Base-by-base conservation (phyloP, 1,284 basidiomycete genomes). In the Mycena citricolor region DNA sequence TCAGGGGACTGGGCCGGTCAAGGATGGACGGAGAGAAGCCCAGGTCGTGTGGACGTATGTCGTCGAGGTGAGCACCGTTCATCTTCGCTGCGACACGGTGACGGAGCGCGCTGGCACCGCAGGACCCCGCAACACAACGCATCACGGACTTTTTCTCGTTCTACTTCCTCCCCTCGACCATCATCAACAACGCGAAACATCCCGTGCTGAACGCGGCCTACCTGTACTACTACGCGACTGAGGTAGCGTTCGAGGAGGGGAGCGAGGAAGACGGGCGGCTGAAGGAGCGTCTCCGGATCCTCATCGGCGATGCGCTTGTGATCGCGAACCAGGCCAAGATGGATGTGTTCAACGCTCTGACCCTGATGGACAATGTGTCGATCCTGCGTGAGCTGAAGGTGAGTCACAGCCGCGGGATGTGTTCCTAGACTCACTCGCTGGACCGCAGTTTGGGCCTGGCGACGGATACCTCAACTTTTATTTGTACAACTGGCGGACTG, bases 41-140 rank as follows among this genome's bases (percentile, higher is more conserved):
- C 95, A 98, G 63, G 95, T 99, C 28, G 86, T 90, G 1, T 99
- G 95, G 95, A 77, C 90, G 3, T 99, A 97, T 60, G 95, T 99
- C 24, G 88, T 97, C 28, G 94, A 98, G 77, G 93, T 92, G 57
- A 51, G 72, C 60, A 11, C 39, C n/a, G 28, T 20, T 35, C 14
- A 7, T 36, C n/a, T n/a, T n/a, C n/a, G n/a, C n/a, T n/a, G 13
- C 10, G 8, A 11, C 20, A 11, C 14, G 20, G 16, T 24, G 2
- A 24, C 35, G 19, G 19, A 37, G n/a, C n/a, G n/a, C n/a, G n/a
- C n/a, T n/a, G n/a, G n/a, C n/a, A n/a, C 13, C 37, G 5, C 32
- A 97, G 92, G 78, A 97, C 62, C 86, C 87, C 1, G 68, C 79
- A 41, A 88, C 87, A 5, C 81, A 87, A 47, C 76, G 79, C 44